Evolutionary conservation across 2,329 filamentous ascomycete genomes (phyloP).

Genomic region (Trichoderma pleuroti): DNA sequence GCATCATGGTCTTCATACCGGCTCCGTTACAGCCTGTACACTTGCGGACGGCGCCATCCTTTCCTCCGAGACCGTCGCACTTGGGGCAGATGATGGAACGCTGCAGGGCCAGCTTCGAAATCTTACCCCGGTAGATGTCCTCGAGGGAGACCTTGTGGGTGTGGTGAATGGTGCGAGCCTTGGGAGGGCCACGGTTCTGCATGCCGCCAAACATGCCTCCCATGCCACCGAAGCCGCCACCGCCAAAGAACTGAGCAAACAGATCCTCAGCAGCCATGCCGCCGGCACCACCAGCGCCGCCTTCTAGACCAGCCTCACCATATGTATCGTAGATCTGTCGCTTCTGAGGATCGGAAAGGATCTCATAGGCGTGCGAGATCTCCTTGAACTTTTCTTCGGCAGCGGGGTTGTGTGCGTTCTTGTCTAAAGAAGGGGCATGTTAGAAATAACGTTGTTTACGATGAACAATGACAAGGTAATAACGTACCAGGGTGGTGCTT

Average conservation of each 20-base stretch:
- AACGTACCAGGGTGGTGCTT: conserved; percentile 78
- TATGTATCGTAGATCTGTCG: conserved; percentile 92
- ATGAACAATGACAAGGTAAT: not conserved
- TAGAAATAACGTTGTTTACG: not conserved
- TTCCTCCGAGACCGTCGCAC: conserved; percentile 91
- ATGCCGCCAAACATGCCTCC: conserved; percentile 77
- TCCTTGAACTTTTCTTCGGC: conserved; percentile 99
- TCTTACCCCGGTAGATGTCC: conserved; percentile 96
- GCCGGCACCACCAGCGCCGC: conserved; percentile 65
- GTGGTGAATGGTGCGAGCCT: conserved; percentile 96
- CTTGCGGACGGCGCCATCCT: conserved; percentile 95
- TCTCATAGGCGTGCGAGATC: conserved; percentile 90
- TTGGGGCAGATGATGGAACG: conserved; percentile 96
- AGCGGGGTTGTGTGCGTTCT: conserved; percentile 90
- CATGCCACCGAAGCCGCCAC: conserved; percentile 59
- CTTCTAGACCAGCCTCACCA: conserved; percentile 94
- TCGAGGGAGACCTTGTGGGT: conserved; percentile 97
- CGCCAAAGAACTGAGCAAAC: conserved; percentile 95
- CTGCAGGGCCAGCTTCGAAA: conserved; percentile 94
- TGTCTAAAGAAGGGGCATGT: conserved; percentile 57
- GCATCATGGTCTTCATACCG: conserved; percentile 99
- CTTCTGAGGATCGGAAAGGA: conserved; percentile 89
- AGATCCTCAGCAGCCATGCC: conserved; percentile 96
- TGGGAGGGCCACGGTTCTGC: conserved; percentile 72
- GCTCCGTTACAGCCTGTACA: conserved; percentile 87